Evolutionary conservation across 495 filamentous ascomycete genomes (phyloP).

Genomic region (Talaromyces liani): DNA sequence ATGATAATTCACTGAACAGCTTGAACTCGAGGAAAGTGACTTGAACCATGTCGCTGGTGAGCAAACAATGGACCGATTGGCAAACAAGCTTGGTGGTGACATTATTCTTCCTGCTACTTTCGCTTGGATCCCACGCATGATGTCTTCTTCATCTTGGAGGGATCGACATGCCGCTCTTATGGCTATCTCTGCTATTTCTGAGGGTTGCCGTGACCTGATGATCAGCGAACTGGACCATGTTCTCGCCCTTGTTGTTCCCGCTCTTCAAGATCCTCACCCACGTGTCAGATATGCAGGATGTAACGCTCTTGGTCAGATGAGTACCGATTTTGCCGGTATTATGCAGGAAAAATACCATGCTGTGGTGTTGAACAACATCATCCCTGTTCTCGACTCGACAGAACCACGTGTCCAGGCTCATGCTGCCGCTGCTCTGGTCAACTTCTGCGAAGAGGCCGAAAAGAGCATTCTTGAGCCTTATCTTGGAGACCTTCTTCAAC

Average conservation of each 20-base stretch:
- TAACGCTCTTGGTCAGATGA: conserved; percentile 99
- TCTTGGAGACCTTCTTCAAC: conserved; percentile 75
- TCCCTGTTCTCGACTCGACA: conserved; percentile 81
- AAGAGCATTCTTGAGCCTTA: conserved; percentile 89
- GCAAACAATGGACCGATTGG: conserved; percentile 96
- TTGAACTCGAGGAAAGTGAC: conserved; percentile 94
- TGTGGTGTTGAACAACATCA: conserved; percentile 77
- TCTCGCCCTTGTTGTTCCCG: conserved; percentile 84
- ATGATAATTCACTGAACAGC: conserved; percentile 31
- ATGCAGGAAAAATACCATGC: conserved; percentile 97
- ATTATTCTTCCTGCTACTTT: conserved; percentile 90
- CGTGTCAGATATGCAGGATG: conserved; percentile 97
- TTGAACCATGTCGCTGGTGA: conserved; percentile 97
- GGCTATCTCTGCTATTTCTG: conserved; percentile 98
- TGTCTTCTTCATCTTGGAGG: conserved; percentile 89
- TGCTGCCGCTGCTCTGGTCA: conserved; percentile 92
- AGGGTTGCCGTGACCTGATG: conserved; percentile 96
- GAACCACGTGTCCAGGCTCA: conserved; percentile 96
- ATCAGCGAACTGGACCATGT: conserved; percentile 89
- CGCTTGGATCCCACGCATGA: conserved; percentile 94
- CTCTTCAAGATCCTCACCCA: conserved; percentile 84
- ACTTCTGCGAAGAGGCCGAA: conserved; percentile 99
- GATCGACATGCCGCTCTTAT: conserved; percentile 97
- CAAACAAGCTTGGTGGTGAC: conserved; percentile 90
- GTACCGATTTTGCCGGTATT: conserved; percentile 95